Evolutionary conservation across 305 asterid species (phyloP), one percentile per base, ranked within the genome.

Genomic region (Rubia tinctorum): DNA sequence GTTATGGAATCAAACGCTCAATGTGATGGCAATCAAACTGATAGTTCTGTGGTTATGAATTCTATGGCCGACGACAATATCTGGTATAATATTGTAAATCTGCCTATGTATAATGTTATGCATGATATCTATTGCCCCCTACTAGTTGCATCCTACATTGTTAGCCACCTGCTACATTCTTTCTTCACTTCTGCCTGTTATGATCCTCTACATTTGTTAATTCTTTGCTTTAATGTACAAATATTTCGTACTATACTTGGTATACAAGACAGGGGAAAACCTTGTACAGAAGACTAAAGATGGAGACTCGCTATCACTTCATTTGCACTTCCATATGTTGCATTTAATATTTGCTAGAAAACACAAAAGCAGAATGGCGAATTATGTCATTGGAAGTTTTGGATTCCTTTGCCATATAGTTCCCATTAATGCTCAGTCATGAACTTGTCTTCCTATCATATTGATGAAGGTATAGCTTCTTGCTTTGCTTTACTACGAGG

Each of bases 21-120:
- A 64, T 76, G 71, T 63, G 78, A 76, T 73, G 85, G 75, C 65
- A 47, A 79, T 80, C 78, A 72, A 68, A 42, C 77, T 55, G 84
- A 75, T 22, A 79, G 78, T 66, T 66, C 89, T 44, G 73, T 72
- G 72, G 55, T 72, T 23, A 68, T 73, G 80, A 83, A 84, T 73
- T 78, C 92, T 39, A 15, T 81, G 64, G 66, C 88, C 18, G 73
- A 69, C 8, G 88, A 88, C 45, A 75, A 79, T 14, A 89, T 91
- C 83, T 93, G 98, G 98, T 93, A 88, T 40, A 10, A 27, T 53
- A 8, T 7, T 40, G 55, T 39, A 6, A 43, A 9, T 18, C 27
- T 18, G 69, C 49, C 34, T 5, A 9, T 47, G 10, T 30, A 25
- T 22, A 22, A 34, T 60, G 8, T 60, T 14, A 14, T 13, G 15